Evolutionary conservation across 495 filamentous ascomycete species (phyloP), one percentile per base, ranked within the genome.

Genomic region (Talaromyces adpressus): DNA sequence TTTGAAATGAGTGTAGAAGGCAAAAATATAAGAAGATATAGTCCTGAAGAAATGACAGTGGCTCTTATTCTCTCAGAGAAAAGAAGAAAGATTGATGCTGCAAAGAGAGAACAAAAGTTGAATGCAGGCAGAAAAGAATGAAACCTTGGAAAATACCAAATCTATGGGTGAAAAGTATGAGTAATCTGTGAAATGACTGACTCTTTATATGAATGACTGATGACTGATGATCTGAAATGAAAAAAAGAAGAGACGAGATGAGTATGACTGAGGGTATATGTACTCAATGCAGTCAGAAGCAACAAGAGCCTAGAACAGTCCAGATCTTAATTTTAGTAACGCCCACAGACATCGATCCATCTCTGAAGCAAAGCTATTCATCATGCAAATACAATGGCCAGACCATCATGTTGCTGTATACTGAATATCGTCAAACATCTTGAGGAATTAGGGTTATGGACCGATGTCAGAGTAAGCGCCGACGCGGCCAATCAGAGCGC

Each of bases 1-100:
- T 14, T 64, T 60, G 39, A 36, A 18, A 63, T 62, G 61, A 72
- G 29, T 27, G 29, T 22, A 56, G 53, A 56, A 25, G n/a, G 8
- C 30, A 56, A 11, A 59, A 39, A 22, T 20, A 20, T 4, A 49
- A 20, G 45, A 20, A 49, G n/a, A 49, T 49, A 49, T 49, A 7
- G n/a, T 22, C 11, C 45, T 49, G 45, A 49, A 49, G 45, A 49
- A 49, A 49, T 49, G 45, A 20, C 4, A 12, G 36, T 41, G n/a
- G 36, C 14, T 16, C 36, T 49, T 49, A 2, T 49, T 49, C n/a
- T 22, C 45, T 0, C 45, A 49, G 45, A 49, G 16, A 49, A 49
- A 49, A 9, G n/a, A 20, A 49, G 45, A 41, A 41, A 41, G 36
- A 16, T 41, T 49, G 16, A 2, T 49, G 45, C 9, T 49, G 36